Percentiles rank a stretch among this genome's conserved stretches.
These are phyloP conservation scores for Rickenella mellea DNA, from an alignment of 768 basidiomycete genomes.

Conservation along the genomic window DNA sequence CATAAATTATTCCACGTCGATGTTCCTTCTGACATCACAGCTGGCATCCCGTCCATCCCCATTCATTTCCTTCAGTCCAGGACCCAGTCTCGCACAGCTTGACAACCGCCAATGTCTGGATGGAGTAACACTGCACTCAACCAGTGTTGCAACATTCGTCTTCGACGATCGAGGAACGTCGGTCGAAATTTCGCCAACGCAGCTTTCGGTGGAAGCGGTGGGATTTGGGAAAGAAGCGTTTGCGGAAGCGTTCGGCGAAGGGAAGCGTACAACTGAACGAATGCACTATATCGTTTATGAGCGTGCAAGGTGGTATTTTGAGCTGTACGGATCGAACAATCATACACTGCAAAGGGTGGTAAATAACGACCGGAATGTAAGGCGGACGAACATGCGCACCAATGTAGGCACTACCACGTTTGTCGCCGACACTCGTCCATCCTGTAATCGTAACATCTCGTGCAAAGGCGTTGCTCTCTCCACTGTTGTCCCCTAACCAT, in stretches of 20 bases:
- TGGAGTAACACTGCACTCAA: constrained; percentile 55
- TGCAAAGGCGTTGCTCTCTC: constrained; percentile 47
- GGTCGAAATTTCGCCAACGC: constrained; percentile 59
- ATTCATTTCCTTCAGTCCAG: no score
- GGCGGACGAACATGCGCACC: constrained; percentile 27
- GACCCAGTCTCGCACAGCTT: constrained; percentile 54
- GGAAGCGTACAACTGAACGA: constrained; percentile 40
- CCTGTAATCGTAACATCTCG: constrained; percentile 56
- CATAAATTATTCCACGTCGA: no score
- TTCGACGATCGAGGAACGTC: constrained; percentile 55
- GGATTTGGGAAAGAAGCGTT: constrained; percentile 26
- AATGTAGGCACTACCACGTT: constrained; percentile 49
- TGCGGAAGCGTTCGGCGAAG: constrained; percentile 48
- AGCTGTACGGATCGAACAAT: constrained; percentile 27
- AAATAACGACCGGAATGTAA: neutral
- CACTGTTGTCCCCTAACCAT: constrained; percentile 55
- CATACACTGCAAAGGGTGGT: constrained; percentile 38
- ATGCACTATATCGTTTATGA: constrained; percentile 60
- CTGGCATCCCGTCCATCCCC: no score
- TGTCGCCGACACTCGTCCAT: constrained; percentile 68
- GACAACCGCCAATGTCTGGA: constrained; percentile 58
- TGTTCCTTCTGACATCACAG: no score
- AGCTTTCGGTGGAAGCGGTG: constrained; percentile 58
- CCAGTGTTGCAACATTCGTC: constrained; percentile 56
- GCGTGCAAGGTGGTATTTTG: constrained; percentile 34